phyloP scores from a whole-genome alignment of 345 rosid species.

The Chamaenerion angustifolium region DNA sequence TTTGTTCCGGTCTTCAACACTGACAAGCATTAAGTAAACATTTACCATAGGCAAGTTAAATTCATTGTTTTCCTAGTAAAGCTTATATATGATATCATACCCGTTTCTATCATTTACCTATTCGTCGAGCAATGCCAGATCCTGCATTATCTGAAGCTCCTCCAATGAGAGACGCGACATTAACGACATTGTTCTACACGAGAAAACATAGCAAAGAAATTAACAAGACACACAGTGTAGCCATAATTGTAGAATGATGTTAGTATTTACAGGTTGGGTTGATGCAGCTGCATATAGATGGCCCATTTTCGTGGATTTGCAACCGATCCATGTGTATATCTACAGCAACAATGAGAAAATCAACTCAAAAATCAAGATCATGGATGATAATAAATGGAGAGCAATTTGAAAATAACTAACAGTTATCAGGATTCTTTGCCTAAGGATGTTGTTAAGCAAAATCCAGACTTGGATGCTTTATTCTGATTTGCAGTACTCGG shows the following conservation, averaged over 20 bases:
- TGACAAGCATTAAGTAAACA: conserved; percentile 14
- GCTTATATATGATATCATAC: no score
- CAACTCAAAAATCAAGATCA: no score
- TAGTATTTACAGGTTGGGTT: conserved; percentile 46
- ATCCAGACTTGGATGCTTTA: no score
- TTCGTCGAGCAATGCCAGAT: conserved; percentile 75
- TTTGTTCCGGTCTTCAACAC: conserved; percentile 80
- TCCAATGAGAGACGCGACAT: conserved; percentile 62
- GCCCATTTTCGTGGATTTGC: conserved; percentile 61
- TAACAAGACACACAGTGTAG: neutral
- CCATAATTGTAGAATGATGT: no score
- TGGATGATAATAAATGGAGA: no score
- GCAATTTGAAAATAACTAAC: no score
- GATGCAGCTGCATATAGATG: conserved; percentile 71
- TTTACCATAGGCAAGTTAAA: no score
- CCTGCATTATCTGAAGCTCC: conserved; percentile 83
- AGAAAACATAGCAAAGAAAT: neutral
- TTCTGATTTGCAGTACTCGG: no score
- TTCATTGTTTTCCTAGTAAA: no score
- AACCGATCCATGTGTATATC: conserved; percentile 83
- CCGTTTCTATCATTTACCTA: conserved; percentile 35
- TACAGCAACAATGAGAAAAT: conserved; percentile 7
- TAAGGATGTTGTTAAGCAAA: no score
- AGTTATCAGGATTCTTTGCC: no score
- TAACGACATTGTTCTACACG: conserved; percentile 46